Conservation (phyloP, 2,329 filamentous ascomycete genomes). For the Mycogone perniciosa region DNA sequence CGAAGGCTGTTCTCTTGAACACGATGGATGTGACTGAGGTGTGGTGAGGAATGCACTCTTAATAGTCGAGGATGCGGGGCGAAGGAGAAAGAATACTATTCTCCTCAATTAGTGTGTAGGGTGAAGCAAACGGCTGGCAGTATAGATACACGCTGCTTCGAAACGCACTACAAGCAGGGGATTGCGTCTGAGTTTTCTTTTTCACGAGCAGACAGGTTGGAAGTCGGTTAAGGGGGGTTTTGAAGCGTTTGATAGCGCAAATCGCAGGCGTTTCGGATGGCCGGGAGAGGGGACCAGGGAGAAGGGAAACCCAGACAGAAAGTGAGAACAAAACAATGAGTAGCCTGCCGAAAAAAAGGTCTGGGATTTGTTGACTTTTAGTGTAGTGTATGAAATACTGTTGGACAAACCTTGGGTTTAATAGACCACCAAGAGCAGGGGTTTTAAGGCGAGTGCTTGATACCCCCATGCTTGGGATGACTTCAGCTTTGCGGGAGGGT, state of each 20-base stretch:
- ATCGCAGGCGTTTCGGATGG: neutral
- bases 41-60: neutral
- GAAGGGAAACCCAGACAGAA: conserved; percentile 7
- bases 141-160: neutral
- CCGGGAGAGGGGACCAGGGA: neutral
- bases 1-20: neutral
- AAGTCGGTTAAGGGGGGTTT: neutral
- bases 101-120: neutral
- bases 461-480: neutral
- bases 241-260: neutral
- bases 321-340: neutral
- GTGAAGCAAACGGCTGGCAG: conserved; percentile 4
- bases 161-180: too few species aligned
- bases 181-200: too few species aligned
- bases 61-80: neutral
- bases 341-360: too few species aligned
- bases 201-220: neutral
- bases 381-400: conserved; percentile 10
- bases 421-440: conserved; percentile 3
- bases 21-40: conserved; percentile 2
- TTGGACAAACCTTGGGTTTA: conserved; percentile 7
- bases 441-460: neutral
- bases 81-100: neutral
- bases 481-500: too few species aligned
- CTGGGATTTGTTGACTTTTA: neutral